Evolutionary conservation across 2,329 filamentous ascomycete species (phyloP), one percentile per base, ranked within the genome.

Genomic region (Colletotrichum eremochloae): DNA sequence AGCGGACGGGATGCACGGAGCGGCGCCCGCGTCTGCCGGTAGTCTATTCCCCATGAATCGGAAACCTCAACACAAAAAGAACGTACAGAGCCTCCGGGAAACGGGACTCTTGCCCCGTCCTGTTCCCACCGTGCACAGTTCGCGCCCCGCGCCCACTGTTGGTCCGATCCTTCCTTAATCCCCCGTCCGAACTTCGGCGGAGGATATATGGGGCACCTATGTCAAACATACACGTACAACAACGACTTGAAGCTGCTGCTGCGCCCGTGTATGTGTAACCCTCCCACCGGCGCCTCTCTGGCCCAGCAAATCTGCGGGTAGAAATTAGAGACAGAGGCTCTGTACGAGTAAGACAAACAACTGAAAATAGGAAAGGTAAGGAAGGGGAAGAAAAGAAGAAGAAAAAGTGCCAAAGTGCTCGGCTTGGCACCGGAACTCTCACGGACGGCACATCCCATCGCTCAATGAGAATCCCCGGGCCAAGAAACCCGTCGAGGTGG

Each of bases 121-220:
- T 40, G 52, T 56, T 29, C 50, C 56, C 8, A 46, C 36, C 5
- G 12, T 57, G 48, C 57, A 63, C 48, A 55, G 57, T 31, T 42
- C 42, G 40, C 33, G 24, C 53, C 53, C 33, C 53, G 18, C 52
- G 31, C 18, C 24, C 53, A 6, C 36, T n/a, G n/a, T 42, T 29
- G 56, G 38, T 36, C 56, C 56, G 33, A 42, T 18, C 56, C 14
- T 42, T 42, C 33, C 18, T 62, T 61, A 12, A 31, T 18, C 29
- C 56, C 56, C 57, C 36, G 57, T 62, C 65, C 57, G 57, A 68
- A 63, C 36, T 63, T 63, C 57, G 48, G 57, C 46, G 56, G 57
- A 46, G 48, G 15, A 46, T 29, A 11, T 31, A 38, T 9, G 56
- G 38, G 38, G n/a, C 36, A n/a, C 33, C 38, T 40, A 14, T 29